Conservation (phyloP, 352 stramenopile genomes). For the Pythium chondricola region DNA sequence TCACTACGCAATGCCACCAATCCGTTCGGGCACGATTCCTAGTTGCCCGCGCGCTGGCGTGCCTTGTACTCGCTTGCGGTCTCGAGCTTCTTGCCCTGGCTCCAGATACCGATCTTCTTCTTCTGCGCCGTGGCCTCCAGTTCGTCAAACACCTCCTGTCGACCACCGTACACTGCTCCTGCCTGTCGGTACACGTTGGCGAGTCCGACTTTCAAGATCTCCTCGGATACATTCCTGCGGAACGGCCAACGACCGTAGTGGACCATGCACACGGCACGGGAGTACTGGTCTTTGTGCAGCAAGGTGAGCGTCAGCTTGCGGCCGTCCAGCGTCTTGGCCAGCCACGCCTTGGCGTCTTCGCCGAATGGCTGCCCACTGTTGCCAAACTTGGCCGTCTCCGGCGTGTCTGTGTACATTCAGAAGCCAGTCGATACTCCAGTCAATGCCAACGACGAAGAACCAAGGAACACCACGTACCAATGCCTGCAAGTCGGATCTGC, state of each 20-base stretch:
- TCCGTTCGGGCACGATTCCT: slow-evolving; percentile 4
- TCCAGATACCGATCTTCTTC: slow-evolving; percentile 72
- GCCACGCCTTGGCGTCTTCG: slow-evolving; percentile 74
- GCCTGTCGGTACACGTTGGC: slow-evolving; percentile 70
- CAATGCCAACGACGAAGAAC: not conserved
- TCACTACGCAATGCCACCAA: slow-evolving; percentile 5
- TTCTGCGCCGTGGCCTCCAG: slow-evolving; percentile 58
- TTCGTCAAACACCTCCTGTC: slow-evolving; percentile 55
- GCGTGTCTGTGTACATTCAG: slow-evolving; percentile 38
- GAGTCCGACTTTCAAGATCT: slow-evolving; percentile 73
- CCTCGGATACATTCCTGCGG: slow-evolving; percentile 67
- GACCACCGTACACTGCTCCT: slow-evolving; percentile 75
- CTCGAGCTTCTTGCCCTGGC: slow-evolving; percentile 65
- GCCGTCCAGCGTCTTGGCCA: slow-evolving; percentile 36
- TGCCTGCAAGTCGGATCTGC: slow-evolving; percentile 75
- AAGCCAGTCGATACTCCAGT: not conserved
- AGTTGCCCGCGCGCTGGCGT: slow-evolving; percentile 42
- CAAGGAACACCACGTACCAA: slow-evolving; percentile 27
- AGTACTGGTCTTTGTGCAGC: slow-evolving; percentile 81
- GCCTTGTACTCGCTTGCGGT: slow-evolving; percentile 73
- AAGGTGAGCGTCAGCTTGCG: slow-evolving; percentile 65
- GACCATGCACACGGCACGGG: slow-evolving; percentile 77
- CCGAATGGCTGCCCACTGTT: slow-evolving; percentile 70
- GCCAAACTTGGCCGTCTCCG: slow-evolving; percentile 83
- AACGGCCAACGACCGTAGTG: slow-evolving; percentile 78